Evolutionary conservation across 179 eudicot genomes (phyloP).

Genomic region (Dionaea muscipula): DNA sequence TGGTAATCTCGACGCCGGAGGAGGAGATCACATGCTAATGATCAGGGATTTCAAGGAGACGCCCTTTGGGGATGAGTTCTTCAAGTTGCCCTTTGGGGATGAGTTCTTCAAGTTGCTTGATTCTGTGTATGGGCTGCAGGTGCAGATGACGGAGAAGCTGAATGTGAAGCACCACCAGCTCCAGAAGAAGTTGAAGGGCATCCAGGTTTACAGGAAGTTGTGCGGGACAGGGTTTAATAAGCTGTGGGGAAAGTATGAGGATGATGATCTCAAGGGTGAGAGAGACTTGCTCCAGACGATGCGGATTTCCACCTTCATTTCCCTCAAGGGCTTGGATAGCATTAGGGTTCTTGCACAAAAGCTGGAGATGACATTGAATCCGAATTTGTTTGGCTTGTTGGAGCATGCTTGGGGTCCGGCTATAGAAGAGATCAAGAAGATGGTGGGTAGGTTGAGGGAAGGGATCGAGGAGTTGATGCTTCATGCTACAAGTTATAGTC

Average conservation of each 20-base stretch:
- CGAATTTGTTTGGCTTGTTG: constrained; percentile 12
- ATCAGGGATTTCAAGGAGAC: constrained; percentile 12
- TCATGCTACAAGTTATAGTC: constrained; percentile 14
- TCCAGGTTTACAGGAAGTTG: constrained; percentile 15
- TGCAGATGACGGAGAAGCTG: constrained; percentile 14
- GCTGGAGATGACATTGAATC: constrained; percentile 13
- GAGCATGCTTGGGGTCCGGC: constrained; percentile 17
- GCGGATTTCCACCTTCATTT: constrained; percentile 9
- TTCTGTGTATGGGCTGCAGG: constrained; percentile 11
- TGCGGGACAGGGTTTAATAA: constrained; percentile 24
- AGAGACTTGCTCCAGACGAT: constrained; percentile 9
- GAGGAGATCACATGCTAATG: constrained; percentile 6
- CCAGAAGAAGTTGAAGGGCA: constrained; percentile 11
- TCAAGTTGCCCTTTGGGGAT: constrained; percentile 10
- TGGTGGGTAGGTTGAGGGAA: constrained; percentile 11
- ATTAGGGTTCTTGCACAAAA: constrained; percentile 14
- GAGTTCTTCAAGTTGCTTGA: constrained; percentile 14
- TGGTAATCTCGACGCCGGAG: background rate
- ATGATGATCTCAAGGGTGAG: constrained; percentile 15
- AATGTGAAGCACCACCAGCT: constrained; percentile 13
- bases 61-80: constrained; percentile 26
- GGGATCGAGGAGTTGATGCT: constrained; percentile 10
- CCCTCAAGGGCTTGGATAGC: constrained; percentile 16
- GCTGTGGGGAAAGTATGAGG: constrained; percentile 20
- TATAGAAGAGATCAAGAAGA: constrained; percentile 19